phyloP scores from a whole-genome alignment of 202 grass and related monocot genomes.

The Carex arenaria region DNA sequence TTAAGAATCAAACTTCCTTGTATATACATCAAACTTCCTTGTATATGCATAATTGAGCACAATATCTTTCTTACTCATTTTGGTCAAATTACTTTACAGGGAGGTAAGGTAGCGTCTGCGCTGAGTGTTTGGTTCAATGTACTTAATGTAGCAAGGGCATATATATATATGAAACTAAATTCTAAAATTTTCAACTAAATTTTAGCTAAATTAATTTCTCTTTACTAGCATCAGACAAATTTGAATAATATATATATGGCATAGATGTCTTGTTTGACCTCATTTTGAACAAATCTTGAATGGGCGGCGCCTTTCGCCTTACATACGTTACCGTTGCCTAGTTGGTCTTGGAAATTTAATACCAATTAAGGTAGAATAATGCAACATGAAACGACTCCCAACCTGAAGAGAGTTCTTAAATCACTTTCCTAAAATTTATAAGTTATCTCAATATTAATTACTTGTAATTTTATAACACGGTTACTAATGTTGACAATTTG shows the following conservation, averaged over 20 bases:
- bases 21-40: not conserved
- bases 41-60: not conserved
- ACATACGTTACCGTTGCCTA: not conserved
- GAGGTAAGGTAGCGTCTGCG: not conserved
- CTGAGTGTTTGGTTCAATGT: not conserved
- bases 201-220: not conserved
- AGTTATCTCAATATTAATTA: not conserved
- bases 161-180: not conserved
- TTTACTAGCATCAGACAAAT: not conserved
- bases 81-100: not conserved
- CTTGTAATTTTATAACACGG: not conserved
- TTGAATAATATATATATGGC: not conserved
- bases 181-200: not conserved
- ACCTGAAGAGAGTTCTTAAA: conserved; percentile 15
- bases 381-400: not conserved
- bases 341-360: not conserved
- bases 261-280: not conserved
- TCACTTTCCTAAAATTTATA: not conserved
- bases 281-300: not conserved
- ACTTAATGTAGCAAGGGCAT: not conserved
- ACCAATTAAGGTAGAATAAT: not conserved
- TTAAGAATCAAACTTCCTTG: too few species aligned
- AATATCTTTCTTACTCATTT: not conserved
- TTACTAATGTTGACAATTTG: not conserved
- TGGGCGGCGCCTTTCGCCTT: not conserved